These are phyloP conservation scores for Isoetes taiwanensis DNA, from an alignment of 75 land plant species.

Conservation along the genomic window DNA sequence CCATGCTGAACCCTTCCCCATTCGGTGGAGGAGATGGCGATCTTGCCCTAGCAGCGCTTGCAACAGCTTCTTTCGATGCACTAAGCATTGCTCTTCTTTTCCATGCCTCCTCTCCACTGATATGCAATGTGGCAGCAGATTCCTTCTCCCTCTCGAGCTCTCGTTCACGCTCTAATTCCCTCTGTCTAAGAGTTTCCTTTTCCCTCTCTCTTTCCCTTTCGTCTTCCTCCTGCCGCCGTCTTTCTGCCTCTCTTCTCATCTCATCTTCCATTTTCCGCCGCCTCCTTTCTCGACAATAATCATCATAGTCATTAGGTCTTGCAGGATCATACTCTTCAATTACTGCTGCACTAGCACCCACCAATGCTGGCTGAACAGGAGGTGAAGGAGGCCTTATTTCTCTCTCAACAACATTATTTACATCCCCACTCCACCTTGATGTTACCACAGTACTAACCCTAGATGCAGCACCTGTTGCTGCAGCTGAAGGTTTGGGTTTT, in stretches of 20 bases:
- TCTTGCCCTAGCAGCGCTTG: not conserved
- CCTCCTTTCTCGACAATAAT: constrained; percentile 63
- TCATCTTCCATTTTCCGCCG: constrained; percentile 66
- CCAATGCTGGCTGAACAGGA: constrained; percentile 40
- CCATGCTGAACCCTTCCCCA: constrained; percentile 50
- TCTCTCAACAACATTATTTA: not conserved
- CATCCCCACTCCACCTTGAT: constrained; percentile 9
- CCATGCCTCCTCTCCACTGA: constrained; percentile 95
- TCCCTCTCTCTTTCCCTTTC: constrained; percentile 46
- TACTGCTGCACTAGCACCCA: constrained; percentile 44
- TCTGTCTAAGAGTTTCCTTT: constrained; percentile 18
- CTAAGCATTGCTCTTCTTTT: constrained; percentile 75
- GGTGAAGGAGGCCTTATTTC: constrained; percentile 12
- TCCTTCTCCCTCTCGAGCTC: constrained; percentile 30
- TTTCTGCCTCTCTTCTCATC: constrained; percentile 58
- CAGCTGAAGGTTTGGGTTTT: constrained; percentile 15
- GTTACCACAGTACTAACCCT: not conserved
- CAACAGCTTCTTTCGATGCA: too few species aligned
- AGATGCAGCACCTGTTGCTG: not conserved
- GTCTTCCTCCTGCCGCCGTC: constrained; percentile 59
- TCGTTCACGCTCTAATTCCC: constrained; percentile 5
- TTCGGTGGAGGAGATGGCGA: constrained; percentile 44
- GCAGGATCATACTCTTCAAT: constrained; percentile 93
- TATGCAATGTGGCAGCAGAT: constrained; percentile 26
- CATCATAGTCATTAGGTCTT: constrained; percentile 90